Percentiles rank a stretch among this genome's conserved stretches.
Conservation (phyloP, 495 filamentous ascomycete species). For the Ramalina intermedia region DNA sequence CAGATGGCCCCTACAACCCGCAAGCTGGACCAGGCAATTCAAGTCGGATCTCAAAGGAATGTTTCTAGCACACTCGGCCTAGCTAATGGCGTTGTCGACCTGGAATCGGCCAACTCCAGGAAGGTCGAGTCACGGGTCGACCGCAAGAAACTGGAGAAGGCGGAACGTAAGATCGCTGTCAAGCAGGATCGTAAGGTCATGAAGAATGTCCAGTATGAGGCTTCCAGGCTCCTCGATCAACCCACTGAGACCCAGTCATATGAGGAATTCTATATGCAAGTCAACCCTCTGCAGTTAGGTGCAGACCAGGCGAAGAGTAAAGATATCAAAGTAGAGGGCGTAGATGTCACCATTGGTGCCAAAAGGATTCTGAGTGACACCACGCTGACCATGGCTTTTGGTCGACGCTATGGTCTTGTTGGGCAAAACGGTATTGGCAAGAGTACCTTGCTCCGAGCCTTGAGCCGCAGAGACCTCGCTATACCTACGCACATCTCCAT, state of each 20-base stretch:
- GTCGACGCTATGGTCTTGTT: slow-evolving; percentile 89
- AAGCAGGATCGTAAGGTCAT: slow-evolving; percentile 98
- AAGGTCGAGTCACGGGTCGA: slow-evolving; percentile 98
- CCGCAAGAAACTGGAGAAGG: slow-evolving; percentile 98
- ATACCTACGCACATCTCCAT: slow-evolving; percentile 97
- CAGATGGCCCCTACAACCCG: slow-evolving; percentile 62
- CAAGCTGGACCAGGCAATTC: slow-evolving; percentile 86
- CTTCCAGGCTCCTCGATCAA: slow-evolving; percentile 76
- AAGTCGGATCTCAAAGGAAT: slow-evolving; percentile 84
- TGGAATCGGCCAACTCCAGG: slow-evolving; percentile 79
- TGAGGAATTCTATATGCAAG: slow-evolving; percentile 98
- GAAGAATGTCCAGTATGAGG: slow-evolving; percentile 96
- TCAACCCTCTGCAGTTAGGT: slow-evolving; percentile 89
- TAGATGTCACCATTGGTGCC: slow-evolving; percentile 86
- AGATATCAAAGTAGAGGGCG: slow-evolving; percentile 94
- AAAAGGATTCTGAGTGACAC: slow-evolving; percentile 82
- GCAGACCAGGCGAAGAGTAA: slow-evolving; percentile 80
- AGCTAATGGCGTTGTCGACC: slow-evolving; percentile 67
- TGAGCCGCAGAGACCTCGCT: slow-evolving; percentile 85
- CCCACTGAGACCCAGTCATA: slow-evolving; percentile 80
- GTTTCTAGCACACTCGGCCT: slow-evolving; percentile 91
- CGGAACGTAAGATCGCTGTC: slow-evolving; percentile 90
- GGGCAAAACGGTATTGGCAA: slow-evolving; percentile 99
- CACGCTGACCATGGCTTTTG: slow-evolving; percentile 77
- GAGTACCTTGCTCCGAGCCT: slow-evolving; percentile 78